These are phyloP conservation scores for Herpetomonas samuelpessoai DNA, from an alignment of 208 protist species.

Conservation along the genomic window DNA sequence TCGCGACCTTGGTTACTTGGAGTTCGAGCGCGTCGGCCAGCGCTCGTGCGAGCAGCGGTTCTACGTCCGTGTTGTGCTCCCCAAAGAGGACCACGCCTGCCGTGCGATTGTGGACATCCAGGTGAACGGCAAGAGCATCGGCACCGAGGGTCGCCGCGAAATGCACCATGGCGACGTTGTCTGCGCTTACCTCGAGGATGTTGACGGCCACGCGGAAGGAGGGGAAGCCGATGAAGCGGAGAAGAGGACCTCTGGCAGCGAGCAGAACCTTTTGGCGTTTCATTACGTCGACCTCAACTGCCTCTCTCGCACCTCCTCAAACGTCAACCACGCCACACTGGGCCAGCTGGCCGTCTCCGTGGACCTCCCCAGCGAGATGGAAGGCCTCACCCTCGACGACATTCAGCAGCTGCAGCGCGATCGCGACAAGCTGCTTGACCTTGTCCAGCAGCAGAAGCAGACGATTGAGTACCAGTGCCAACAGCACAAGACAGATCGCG, in stretches of 20 bases:
- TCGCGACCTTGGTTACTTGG: constrained; percentile 30
- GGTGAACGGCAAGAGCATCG: constrained; percentile 56
- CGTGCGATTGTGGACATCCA: constrained; percentile 39
- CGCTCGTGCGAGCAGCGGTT: constrained; percentile 53
- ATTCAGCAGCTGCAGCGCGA: constrained; percentile 60
- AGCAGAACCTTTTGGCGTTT: constrained; percentile 53
- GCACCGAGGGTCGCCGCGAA: constrained; percentile 29
- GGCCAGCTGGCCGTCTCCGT: constrained; percentile 44
- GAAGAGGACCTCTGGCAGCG: constrained; percentile 3
- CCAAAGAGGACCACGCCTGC: constrained; percentile 16
- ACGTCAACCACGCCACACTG: constrained; percentile 25
- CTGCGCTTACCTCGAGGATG: constrained; percentile 46
- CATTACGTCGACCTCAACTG: constrained; percentile 76
- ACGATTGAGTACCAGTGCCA: constrained; percentile 56
- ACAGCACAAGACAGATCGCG: constrained; percentile 19
- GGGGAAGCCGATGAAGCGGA: neutral
- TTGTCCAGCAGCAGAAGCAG: constrained; percentile 46
- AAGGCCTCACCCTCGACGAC: constrained; percentile 32
- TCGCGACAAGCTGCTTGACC: constrained; percentile 57
- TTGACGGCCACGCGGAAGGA: neutral
- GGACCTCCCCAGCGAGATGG: constrained; percentile 28
- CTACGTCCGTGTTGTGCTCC: constrained; percentile 48
- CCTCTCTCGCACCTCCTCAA: constrained; percentile 27
- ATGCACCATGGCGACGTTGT: constrained; percentile 70
- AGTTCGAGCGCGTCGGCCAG: constrained; percentile 56